Conservation (phyloP, 192 early-diverging fungal species). For the Umbelopsis ramanniana region DNA sequence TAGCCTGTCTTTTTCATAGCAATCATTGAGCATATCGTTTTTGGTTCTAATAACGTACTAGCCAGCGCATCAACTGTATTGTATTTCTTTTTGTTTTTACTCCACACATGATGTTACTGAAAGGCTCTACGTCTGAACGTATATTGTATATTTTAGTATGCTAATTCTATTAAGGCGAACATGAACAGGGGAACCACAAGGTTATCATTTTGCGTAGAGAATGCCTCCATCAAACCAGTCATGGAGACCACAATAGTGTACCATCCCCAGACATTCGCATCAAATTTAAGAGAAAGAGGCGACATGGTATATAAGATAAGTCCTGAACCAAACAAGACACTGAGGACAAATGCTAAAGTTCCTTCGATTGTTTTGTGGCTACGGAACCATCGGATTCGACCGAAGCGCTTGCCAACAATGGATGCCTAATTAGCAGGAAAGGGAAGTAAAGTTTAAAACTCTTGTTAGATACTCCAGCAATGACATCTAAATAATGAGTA, state of each 20-base stretch:
- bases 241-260: slow-evolving; percentile 16
- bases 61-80: too few relatives aligned
- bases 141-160: background rate
- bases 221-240: slow-evolving; percentile 76
- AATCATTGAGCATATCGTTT: too few relatives aligned
- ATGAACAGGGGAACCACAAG: slow-evolving; percentile 84
- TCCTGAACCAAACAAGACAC: slow-evolving; percentile 59
- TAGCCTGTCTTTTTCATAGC: too few relatives aligned
- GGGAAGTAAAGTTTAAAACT: background rate
- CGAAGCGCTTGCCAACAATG: slow-evolving; percentile 77
- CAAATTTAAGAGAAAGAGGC: slow-evolving; percentile 40
- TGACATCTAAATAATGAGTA: background rate
- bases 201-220: slow-evolving; percentile 96
- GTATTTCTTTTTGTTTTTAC: too few relatives aligned
- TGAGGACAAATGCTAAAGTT: slow-evolving; percentile 76
- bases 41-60: too few relatives aligned
- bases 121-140: background rate
- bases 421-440: slow-evolving; percentile 62
- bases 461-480: too few relatives aligned
- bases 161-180: slow-evolving; percentile 48
- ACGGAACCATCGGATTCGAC: slow-evolving; percentile 73
- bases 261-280: slow-evolving; percentile 42
- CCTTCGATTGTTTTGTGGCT: slow-evolving; percentile 87
- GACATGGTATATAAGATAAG: slow-evolving; percentile 29
- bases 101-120: background rate